These are phyloP conservation scores for Cryphonectria radicalis DNA, from an alignment of 2,329 filamentous ascomycete genomes.

Conservation along the genomic window DNA sequence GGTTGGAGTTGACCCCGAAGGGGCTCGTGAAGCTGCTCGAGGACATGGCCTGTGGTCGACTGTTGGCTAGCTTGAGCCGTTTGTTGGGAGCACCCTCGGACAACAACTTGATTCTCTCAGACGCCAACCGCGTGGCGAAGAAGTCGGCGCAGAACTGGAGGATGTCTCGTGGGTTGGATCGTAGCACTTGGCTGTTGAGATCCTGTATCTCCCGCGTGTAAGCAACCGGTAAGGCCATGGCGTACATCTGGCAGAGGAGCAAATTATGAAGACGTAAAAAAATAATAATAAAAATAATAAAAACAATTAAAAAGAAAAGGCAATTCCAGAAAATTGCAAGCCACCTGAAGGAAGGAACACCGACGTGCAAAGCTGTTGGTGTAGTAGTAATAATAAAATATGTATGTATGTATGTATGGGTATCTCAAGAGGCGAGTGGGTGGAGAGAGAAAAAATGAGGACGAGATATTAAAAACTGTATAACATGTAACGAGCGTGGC, in stretches of 20 bases:
- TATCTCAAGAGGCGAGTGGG: not conserved
- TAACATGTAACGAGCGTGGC: conserved; percentile 16
- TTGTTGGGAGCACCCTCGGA: conserved; percentile 38
- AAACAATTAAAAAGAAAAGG: not conserved
- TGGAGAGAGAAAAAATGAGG: not conserved
- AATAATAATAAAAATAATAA: not conserved
- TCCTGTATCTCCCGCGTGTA: conserved; percentile 66
- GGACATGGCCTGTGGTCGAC: conserved; percentile 54
- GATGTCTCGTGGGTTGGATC: conserved; percentile 64
- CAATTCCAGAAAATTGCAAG: not conserved
- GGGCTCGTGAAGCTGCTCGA: conserved; percentile 77
- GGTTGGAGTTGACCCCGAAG: conserved; percentile 70
- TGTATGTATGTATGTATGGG: not conserved
- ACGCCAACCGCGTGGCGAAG: conserved; percentile 67
- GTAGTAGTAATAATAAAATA: conserved; percentile 7
- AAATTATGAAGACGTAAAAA: conserved; percentile 6
- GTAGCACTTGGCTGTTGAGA: conserved; percentile 64
- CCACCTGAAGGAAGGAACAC: not conserved
- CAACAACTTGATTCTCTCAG: conserved; percentile 63
- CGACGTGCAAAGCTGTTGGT: not conserved
- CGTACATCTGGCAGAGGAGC: conserved; percentile 17
- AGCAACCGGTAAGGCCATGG: conserved; percentile 55
- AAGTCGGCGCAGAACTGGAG: conserved; percentile 73
- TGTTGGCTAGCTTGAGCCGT: conserved; percentile 26
- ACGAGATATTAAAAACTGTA: conserved; percentile 3